Evolutionary conservation across 2,329 filamentous ascomycete genomes (phyloP), one percentile per base, ranked within the genome.

Genomic region (Epichloe scottii): DNA sequence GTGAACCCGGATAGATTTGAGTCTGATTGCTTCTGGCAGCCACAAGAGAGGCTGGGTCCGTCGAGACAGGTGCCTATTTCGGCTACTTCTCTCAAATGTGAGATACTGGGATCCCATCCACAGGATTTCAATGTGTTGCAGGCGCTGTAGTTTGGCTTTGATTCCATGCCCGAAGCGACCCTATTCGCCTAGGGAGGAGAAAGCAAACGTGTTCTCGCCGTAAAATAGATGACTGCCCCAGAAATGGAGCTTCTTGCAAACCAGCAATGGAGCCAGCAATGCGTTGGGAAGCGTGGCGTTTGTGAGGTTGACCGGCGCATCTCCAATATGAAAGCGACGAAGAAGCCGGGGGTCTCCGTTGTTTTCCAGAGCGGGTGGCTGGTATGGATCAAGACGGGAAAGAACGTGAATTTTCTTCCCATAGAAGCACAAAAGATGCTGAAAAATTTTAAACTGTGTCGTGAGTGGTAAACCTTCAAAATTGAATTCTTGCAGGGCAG

Each of bases 151-250:
- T 0, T 71, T 66, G 3, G 62, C 56, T 1, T 67, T 64, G 21
- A 75, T 75, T 0, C 72, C 68, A n/a, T 1, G 56, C 57, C 65
- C 67, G 55, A 78, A 78, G 42, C 71, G 67, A 49, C 68, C 69
- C 57, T 73, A 69, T 58, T 78, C 74, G 44, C 75, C 74, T 0
- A 78, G 59, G n/a, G 70, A 74, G n/a, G 71, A 75, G 56, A 78
- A 77, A 0, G 68, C 70, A 53, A 77, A 77, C 0, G 62, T 71
- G 55, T 78, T 78, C 1, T 62, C 53, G 7, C 72, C 71, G 50
- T 77, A 77, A 53, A 77, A 77, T 2, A 70, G 54, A 52, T 71
- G 68, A 2, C 61, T 56, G 0, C 68, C 71, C 1, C 72, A 56
- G 30, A 66, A 70, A 46, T 64, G 58, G 66, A 71, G 73, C 1